Evolutionary conservation across 202 grass and related monocot genomes (phyloP), one percentile per base, ranked within the genome.

Genomic region (Setaria viridis): DNA sequence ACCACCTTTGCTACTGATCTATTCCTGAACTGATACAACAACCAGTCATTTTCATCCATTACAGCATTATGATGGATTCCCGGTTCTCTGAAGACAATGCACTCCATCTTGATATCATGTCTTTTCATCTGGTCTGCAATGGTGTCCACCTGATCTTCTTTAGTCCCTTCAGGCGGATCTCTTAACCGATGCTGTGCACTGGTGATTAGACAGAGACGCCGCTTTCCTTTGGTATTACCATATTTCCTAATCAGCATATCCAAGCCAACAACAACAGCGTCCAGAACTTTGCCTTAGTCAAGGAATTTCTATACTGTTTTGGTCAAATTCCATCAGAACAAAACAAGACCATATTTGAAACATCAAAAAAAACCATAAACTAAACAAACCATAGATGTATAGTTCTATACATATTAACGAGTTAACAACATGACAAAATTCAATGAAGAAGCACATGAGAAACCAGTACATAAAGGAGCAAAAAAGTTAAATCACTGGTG

Each of bases 211-310:
- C 92, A 95, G 79, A 99, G 63, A 21, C 91, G 75, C 30, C 89
- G 83, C 64, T 92, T 95, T 73, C 72, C 90, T 90, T 95, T 99
- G 45, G 69, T 88, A 86, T 72, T 43, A 46, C 85, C 83, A 21
- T 80, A 95, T 88, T 95, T 99, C 82, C 93, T 99, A 83, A 99
- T 94, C 68, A 99, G 48, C 96, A 99, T 94, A 85, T 99, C 93
- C 41, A 95, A 91, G 53, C 91, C 93, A 82, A 96, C 91, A 88
- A 99, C 96, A 92, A 99, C 87, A 57, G 91, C 92, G 92, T 99
- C 96, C 55, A 99, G 74, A 91, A 99, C 96, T 99, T 96, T 81
- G 70, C 39, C 29, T 83, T 77, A 66, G 90, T 95, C 86, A 95
- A 98, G 93, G 93, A 81, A 86, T 77, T 79, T 33, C 74, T 47